phyloP scores from a whole-genome alignment of 2,329 filamentous ascomycete species.

The Alternaria conjuncta region DNA sequence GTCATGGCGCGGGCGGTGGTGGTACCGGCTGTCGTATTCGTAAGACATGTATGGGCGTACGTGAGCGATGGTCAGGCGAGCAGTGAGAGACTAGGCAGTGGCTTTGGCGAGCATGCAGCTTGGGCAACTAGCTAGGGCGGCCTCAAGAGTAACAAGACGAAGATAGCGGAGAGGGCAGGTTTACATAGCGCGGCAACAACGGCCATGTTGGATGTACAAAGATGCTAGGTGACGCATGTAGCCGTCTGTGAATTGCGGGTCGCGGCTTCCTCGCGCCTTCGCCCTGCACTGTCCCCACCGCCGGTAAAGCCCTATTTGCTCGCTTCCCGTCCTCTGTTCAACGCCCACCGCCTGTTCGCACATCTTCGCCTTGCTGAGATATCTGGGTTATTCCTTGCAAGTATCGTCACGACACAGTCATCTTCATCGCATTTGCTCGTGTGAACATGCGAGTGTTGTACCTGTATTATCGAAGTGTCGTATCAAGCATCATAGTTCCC shows the following conservation, averaged over 20 bases:
- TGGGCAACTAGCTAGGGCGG: constrained; percentile 6
- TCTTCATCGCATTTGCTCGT: background rate
- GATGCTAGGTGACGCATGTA: constrained; percentile 19
- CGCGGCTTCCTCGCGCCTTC: constrained; percentile 8
- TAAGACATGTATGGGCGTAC: constrained; percentile 27
- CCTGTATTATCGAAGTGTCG: background rate
- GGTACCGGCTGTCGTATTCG: constrained; percentile 34
- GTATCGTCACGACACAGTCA: background rate
- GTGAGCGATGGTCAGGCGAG: constrained; percentile 17
- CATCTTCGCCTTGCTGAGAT: background rate
- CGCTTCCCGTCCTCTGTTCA: constrained; percentile 3
- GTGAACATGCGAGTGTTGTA: background rate
- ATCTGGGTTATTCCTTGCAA: background rate
- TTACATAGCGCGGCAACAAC: constrained; percentile 11
- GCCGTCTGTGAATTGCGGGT: constrained; percentile 13
- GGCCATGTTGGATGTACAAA: constrained; percentile 15
- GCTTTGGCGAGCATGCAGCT: constrained; percentile 4
- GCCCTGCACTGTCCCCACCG: constrained; percentile 5
- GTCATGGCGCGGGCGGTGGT: constrained; percentile 32
- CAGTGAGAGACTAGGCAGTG: constrained; percentile 11
- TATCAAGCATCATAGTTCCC: background rate
- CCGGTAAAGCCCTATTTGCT: constrained; percentile 10
- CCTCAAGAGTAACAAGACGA: background rate
- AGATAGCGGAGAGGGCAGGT: constrained; percentile 2
- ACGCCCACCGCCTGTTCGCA: constrained; percentile 17